Evolutionary conservation across 495 filamentous ascomycete species (phyloP), one percentile per base, ranked within the genome.

Genomic region (Talaromyces borbonicus): DNA sequence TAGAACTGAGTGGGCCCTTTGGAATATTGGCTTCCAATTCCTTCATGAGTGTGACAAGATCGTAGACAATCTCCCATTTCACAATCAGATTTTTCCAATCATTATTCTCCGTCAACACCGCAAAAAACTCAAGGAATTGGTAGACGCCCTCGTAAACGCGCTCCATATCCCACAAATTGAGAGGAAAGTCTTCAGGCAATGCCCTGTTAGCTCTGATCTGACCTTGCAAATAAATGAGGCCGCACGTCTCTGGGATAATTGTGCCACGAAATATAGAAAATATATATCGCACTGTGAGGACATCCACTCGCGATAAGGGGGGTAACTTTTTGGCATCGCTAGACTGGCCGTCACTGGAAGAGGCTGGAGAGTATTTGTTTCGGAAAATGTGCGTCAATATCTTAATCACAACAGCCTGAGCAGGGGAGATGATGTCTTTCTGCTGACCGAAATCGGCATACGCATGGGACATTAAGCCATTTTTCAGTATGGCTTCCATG

Each of bases 151-250:
- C 80, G 52, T 84, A 84, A 35, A 84, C 88, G 14, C 90, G 79
- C 57, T 96, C 90, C 81, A 96, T 92, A 56, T 96, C 90, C 90
- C 90, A 96, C 24, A 90, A 75, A 53, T 96, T 92, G 31, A 95
- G 79, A 3, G 90, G 90, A 56, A 95, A 96, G 59, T 94, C 89
- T 50, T 85, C 79, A 0, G 82, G 78, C 15, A 77, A 62, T 6
- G 78, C 79, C 43, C 69, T 62, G 33, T 74, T 75, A n/a, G 68
- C 68, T 18, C 85, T 80, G 43, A 95, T 92, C 53, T 93, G 81
- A n/a, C 84, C 84, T 65, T 96, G 90, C 11, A 93, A 75, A 53
- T 88, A 87, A 64, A 96, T 92, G 26, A 96, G 67, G n/a, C 87
- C 87, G 49, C 85, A 85, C 8, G 87, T 93, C 52, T 95, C 88